Base-by-base conservation (phyloP, 768 basidiomycete species). In the Sporobolomyces phaffii region DNA sequence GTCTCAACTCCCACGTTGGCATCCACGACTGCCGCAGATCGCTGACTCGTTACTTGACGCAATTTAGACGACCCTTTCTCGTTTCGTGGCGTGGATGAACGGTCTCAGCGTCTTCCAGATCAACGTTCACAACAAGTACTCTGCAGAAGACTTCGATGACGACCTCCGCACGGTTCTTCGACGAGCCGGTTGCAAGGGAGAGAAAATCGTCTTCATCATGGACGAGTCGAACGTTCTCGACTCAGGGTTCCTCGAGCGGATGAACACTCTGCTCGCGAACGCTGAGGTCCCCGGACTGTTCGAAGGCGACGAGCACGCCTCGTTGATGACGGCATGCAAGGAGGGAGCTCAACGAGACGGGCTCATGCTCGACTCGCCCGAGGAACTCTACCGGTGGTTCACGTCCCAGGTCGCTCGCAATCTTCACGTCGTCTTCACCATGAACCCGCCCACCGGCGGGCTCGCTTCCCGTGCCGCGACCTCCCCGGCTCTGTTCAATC, bases 231-330 rank as follows among this genome's bases (percentile, higher is more conserved):
- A 99, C 74, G 96, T 98, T 17, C 87, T 98, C 36, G 96, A 99
- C 77, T 94, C 96, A 17, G 96, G 96, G 50, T 99, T 99, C 83
- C 80, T 99, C 70, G 96, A 99, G 77, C 86, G 96, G n/a, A 98
- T 99, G 94, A 99, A 99, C 78, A 99, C 96, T 0, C 84, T 99
- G 18, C 84, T 99, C 20, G 96, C 96, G 44, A 99, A 99, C 74
- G 96, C 96, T n/a, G 96, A 99, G 78, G 93, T 99, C n/a, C 96
- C 96, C 0, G 96, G 96, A 78, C 83, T 99, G n/a, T 99, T 99
- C 77, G 96, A 99, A 78, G 96, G 96, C n/a, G 96, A 99, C 74
- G 96, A 99, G 76, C 88, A 97, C 77, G 87, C 94, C 24, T 90
- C 93, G 56, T 81, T 99, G 63, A 98, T 98, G 93, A 98, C 96